A percentile compares a stretch with the other conserved stretches of the same genome.
Evolutionary conservation across 805 yeast species (phyloP).

Genomic region (Wickerhamiella cacticola): DNA sequence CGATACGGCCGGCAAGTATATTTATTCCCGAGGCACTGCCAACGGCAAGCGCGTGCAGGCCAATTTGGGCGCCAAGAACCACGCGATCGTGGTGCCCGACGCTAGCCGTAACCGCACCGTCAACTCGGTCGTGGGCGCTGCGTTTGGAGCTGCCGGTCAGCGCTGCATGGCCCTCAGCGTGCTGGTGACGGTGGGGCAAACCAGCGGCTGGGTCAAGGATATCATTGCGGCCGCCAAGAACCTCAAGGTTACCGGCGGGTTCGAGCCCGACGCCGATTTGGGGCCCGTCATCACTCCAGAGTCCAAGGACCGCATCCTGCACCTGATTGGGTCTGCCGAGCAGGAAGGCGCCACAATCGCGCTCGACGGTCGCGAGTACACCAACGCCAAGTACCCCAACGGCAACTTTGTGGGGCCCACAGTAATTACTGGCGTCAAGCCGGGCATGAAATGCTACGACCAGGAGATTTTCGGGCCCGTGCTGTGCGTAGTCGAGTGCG

Average conservation of each 20-base stretch:
- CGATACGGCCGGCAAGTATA: conserved; percentile 66
- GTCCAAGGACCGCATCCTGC: conserved; percentile 42
- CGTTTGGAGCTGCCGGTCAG: conserved; percentile 78
- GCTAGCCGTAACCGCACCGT: conserved; percentile 53
- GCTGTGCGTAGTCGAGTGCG: conserved; percentile 47
- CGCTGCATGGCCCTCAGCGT: conserved; percentile 72
- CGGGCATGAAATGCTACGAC: conserved; percentile 61
- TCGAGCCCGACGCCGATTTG: conserved; percentile 46
- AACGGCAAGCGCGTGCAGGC: conserved; percentile 68
- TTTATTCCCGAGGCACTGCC: conserved; percentile 50
- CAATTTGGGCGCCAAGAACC: conserved; percentile 70
- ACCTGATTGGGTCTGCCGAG: conserved; percentile 45
- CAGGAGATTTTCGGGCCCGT: conserved; percentile 73
- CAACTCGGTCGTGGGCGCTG: conserved; percentile 59
- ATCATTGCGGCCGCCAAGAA: conserved; percentile 44
- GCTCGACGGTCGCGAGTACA: conserved; percentile 50
- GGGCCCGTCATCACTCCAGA: conserved; percentile 64
- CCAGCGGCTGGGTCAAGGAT: conserved; percentile 51
- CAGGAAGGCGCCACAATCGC: conserved; percentile 50
- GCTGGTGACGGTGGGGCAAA: conserved; percentile 56
- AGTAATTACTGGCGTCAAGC: conserved; percentile 45
- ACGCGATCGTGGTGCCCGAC: conserved; percentile 59
- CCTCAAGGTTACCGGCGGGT: conserved; percentile 55
- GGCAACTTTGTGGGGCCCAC: conserved; percentile 71
- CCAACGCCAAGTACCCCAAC: conserved; percentile 38